phyloP scores from a whole-genome alignment of 2,329 filamentous ascomycete species.

The Aspergillus awamori region DNA sequence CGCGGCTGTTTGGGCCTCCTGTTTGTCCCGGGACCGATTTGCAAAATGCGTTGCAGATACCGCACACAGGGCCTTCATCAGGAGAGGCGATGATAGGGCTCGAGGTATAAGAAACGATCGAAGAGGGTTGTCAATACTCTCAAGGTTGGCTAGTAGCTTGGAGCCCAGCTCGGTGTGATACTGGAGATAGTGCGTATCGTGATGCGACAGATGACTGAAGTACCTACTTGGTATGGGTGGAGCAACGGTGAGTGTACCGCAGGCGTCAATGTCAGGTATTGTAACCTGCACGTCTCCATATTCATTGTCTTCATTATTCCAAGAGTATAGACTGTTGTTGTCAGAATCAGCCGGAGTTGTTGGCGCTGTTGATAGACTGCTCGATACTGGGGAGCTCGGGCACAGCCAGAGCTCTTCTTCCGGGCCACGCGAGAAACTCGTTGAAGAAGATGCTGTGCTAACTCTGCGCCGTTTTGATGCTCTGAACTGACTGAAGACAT shows the following conservation, averaged over 20 bases:
- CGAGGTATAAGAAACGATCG: constrained; percentile 40
- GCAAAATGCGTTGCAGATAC: constrained; percentile 41
- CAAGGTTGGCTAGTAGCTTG: constrained; percentile 39
- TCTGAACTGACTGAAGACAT: constrained; percentile 30
- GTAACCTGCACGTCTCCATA: neutral
- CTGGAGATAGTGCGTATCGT: constrained; percentile 42
- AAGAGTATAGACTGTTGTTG: neutral
- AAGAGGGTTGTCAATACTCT: constrained; percentile 40
- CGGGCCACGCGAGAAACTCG: constrained; percentile 19
- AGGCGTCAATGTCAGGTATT: neutral
- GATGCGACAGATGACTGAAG: constrained; percentile 31
- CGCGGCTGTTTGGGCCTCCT: constrained; percentile 33
- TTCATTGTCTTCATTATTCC: constrained; percentile 5
- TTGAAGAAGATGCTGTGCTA: constrained; percentile 23
- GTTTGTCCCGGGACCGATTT: constrained; percentile 32
- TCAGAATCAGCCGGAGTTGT: constrained; percentile 5
- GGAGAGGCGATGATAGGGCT: constrained; percentile 39
- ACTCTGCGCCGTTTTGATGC: constrained; percentile 26
- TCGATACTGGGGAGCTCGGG: constrained; percentile 12
- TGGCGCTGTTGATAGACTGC: constrained; percentile 4
- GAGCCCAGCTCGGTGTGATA: constrained; percentile 42
- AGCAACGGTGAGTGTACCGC: constrained; percentile 12
- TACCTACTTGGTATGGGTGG: constrained; percentile 21
- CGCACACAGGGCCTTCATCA: constrained; percentile 43
- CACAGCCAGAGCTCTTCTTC: constrained; percentile 13